Conservation (phyloP, 306 rosid species). For the Begonia fuchsioides region DNA sequence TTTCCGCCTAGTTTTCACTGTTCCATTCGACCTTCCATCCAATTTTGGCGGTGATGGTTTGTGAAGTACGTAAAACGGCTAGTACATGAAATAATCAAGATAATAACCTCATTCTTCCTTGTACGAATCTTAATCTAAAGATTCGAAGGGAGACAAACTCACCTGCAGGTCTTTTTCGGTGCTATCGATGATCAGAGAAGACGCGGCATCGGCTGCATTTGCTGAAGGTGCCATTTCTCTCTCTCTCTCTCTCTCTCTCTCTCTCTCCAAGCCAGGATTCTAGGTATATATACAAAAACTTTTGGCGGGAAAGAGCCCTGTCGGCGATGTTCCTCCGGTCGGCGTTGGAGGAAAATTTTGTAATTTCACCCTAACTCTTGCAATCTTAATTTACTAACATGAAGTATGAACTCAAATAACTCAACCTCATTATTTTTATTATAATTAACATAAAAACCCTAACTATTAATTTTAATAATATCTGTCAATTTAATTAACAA, state of each 20-base stretch:
- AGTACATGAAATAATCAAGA: not conserved
- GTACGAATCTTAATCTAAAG: not conserved
- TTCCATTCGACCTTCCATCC: slow-evolving; percentile 22
- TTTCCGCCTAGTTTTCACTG: slow-evolving; percentile 28
- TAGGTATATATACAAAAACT: too few relatives aligned
- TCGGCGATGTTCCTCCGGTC: too few relatives aligned
- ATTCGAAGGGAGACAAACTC: not conserved
- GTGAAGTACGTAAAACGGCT: slow-evolving; percentile 74
- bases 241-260: not conserved
- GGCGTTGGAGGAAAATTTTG: too few relatives aligned
- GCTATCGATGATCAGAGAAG: not conserved
- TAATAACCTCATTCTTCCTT: not conserved
- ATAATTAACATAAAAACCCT: too few relatives aligned
- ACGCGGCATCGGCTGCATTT: not conserved
- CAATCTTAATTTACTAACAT: too few relatives aligned
- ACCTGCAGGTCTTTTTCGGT: not conserved
- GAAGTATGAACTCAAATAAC: too few relatives aligned
- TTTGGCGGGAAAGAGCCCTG: too few relatives aligned
- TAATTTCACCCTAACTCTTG: too few relatives aligned
- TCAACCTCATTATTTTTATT: too few relatives aligned
- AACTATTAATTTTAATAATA: too few relatives aligned
- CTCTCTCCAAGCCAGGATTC: too few relatives aligned
- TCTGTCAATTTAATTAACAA: too few relatives aligned
- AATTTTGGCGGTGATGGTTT: slow-evolving; percentile 33
- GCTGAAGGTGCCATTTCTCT: not conserved